Evolutionary conservation across 2,329 filamentous ascomycete species (phyloP).

Genomic region (Phialemoniopsis sp.): DNA sequence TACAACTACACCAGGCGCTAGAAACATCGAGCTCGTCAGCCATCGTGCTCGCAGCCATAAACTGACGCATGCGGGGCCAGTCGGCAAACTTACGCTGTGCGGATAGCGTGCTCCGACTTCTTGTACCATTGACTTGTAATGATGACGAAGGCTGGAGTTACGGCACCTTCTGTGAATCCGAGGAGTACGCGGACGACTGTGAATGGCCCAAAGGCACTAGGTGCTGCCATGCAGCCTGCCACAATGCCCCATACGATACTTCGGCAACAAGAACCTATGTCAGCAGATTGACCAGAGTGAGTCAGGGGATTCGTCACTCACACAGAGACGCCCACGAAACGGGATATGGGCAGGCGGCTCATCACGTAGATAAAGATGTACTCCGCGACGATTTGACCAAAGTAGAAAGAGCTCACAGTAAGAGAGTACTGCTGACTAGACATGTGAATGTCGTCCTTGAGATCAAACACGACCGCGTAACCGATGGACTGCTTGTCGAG

Average conservation of each 20-base stretch:
- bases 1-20: constrained; percentile 41
- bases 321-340: constrained; percentile 43
- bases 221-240: constrained; percentile 35
- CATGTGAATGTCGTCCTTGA: too few relatives aligned
- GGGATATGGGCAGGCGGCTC: constrained; percentile 40
- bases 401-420: too few relatives aligned
- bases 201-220: constrained; percentile 29
- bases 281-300: too few relatives aligned
- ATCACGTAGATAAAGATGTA: constrained; percentile 48
- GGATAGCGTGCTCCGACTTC: constrained; percentile 27
- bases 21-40: too few relatives aligned
- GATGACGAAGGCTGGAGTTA: constrained; percentile 39
- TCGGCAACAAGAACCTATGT: too few relatives aligned
- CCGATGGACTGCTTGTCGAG: too few relatives aligned
- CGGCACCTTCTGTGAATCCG: constrained; percentile 35
- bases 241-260: constrained; percentile 31
- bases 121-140: constrained; percentile 37
- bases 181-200: constrained; percentile 30
- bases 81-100: constrained; percentile 19
- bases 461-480: too few relatives aligned
- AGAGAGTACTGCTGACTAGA: too few relatives aligned
- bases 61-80: constrained; percentile 2
- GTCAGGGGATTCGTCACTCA: constrained; percentile 16
- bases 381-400: constrained; percentile 35
- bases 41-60: neutral